phyloP scores from a whole-genome alignment of 2,329 filamentous ascomycete species.

The Fusarium denticulatum region DNA sequence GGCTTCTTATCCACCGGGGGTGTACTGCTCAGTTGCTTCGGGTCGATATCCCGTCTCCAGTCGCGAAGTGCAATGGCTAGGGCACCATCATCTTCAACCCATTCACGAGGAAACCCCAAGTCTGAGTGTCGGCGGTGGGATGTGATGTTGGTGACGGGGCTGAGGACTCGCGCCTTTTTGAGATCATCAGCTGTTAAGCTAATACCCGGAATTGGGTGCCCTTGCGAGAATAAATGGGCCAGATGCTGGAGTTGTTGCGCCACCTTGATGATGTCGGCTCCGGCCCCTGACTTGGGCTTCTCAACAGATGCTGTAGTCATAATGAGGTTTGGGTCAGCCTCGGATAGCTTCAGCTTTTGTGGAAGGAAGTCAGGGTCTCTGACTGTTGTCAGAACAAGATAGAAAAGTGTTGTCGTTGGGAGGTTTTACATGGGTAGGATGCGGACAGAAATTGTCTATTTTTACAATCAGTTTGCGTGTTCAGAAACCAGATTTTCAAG shows the following conservation, averaged over 20 bases:
- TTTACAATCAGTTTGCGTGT: not conserved
- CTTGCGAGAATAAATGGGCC: fast-evolving
- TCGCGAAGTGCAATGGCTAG: not conserved
- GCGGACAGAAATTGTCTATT: not conserved
- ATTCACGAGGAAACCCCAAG: not conserved
- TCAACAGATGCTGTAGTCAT: not conserved
- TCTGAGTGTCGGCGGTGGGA: not conserved
- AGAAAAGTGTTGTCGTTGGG: fast-evolving
- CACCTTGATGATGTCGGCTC: not conserved
- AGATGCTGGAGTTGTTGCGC: not conserved
- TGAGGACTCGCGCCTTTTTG: not conserved
- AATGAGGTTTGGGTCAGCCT: fast-evolving
- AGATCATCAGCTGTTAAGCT: not conserved
- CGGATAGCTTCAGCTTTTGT: not conserved
- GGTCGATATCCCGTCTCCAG: not conserved
- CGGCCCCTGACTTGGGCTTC: not conserved
- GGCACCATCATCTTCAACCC: not conserved
- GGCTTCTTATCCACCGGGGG: fast-evolving
- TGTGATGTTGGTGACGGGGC: not conserved
- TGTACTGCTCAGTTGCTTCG: not conserved
- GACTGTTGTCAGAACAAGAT: not conserved
- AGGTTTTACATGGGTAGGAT: no score
- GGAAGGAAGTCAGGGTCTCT: not conserved
- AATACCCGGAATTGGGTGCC: fast-evolving
- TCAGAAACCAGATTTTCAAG: not conserved